These are phyloP conservation scores for Clavispora vitiphila DNA, from an alignment of 805 yeast species.

Conservation along the genomic window DNA sequence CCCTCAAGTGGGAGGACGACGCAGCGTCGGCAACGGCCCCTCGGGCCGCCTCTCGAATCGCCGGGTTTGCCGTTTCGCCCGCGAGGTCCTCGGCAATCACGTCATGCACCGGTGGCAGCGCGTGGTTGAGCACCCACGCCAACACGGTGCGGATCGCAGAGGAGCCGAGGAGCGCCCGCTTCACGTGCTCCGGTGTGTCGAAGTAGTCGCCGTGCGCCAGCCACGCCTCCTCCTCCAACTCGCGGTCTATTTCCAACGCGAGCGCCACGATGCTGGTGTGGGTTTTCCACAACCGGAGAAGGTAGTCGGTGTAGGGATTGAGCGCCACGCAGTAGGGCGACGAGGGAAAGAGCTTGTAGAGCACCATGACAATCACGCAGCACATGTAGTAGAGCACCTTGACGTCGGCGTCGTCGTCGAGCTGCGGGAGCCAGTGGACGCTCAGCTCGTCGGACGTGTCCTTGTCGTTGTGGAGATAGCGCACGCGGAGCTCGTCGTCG, in stretches of 20 bases:
- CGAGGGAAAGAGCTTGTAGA: constrained; percentile 28
- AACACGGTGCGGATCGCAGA: constrained; percentile 58
- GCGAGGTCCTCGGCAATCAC: too few relatives aligned
- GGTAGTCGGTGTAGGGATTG: constrained; percentile 59
- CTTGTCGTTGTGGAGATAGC: constrained; percentile 37
- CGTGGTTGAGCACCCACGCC: constrained; percentile 55
- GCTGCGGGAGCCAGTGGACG: constrained; percentile 23
- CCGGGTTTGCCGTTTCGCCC: too few relatives aligned
- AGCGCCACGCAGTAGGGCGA: constrained; percentile 35
- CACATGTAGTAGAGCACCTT: constrained; percentile 26
- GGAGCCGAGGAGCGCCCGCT: constrained; percentile 49
- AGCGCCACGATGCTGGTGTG: constrained; percentile 54
- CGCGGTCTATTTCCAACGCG: constrained; percentile 51
- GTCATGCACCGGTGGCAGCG: constrained; percentile 16
- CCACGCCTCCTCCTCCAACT: constrained; percentile 27
- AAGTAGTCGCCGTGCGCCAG: constrained; percentile 16
- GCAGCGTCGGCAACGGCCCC: too few relatives aligned
- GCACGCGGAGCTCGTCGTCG: constrained; percentile 37
- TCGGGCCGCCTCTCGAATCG: too few relatives aligned
- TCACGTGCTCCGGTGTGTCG: constrained; percentile 30
- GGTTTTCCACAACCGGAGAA: constrained; percentile 61
- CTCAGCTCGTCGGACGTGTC: constrained; percentile 21
- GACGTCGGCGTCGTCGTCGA: constrained; percentile 18
- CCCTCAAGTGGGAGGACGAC: neutral
- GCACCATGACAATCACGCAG: constrained; percentile 28